Conservation (phyloP, 2,329 filamentous ascomycete species). For the Fusarium annulatum region DNA sequence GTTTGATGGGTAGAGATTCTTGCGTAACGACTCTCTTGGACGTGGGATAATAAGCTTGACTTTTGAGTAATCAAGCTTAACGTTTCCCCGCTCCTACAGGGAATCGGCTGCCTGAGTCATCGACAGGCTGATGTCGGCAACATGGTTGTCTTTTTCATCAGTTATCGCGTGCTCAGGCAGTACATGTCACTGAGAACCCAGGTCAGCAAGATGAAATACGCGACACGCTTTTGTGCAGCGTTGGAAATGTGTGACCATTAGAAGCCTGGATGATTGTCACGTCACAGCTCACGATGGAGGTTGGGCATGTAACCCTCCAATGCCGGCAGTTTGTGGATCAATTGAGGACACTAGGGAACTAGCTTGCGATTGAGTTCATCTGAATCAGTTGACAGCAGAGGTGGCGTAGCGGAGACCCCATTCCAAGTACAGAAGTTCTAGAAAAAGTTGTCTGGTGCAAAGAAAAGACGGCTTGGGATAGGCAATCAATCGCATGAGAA, state of each 20-base stretch:
- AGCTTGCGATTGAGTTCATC: neutral
- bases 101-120: neutral
- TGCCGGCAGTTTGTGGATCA: neutral
- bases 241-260: neutral
- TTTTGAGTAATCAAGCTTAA: slow-evolving; percentile 16
- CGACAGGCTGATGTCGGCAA: neutral
- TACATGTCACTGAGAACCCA: neutral
- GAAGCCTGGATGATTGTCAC: neutral
- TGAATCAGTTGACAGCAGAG: neutral
- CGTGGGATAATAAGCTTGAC: slow-evolving; percentile 13
- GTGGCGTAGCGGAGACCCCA: neutral
- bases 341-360: neutral
- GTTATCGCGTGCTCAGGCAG: neutral
- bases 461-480: neutral
- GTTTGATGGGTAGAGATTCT: slow-evolving; percentile 16
- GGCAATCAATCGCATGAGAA: too few species aligned
- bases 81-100: slow-evolving; percentile 2
- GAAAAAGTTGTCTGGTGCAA: neutral
- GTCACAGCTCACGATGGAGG: neutral
- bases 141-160: neutral
- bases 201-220: neutral
- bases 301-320: neutral
- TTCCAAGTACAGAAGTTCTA: neutral
- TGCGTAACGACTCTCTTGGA: slow-evolving; percentile 18
- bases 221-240: neutral